Conservation (phyloP, 108 stramenopile genomes). For the Aurantiochytrium sp. region DNA sequence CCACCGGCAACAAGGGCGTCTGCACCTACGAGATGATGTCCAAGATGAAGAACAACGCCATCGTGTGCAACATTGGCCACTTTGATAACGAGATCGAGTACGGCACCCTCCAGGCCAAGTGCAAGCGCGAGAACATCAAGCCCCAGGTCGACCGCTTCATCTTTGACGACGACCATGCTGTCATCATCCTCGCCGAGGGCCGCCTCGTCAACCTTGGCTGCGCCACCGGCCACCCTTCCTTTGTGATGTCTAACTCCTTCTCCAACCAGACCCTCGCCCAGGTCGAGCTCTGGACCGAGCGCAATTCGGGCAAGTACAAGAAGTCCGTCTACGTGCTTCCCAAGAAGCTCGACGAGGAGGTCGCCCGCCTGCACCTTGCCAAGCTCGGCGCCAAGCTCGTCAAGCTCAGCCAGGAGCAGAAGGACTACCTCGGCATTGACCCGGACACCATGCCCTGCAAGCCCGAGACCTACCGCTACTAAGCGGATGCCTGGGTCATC, state of each 20-base stretch:
- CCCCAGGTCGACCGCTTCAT: slow-evolving; percentile 98
- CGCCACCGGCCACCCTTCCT: slow-evolving; percentile 99
- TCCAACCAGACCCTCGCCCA: slow-evolving; percentile 99
- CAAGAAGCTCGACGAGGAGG: slow-evolving; percentile 97
- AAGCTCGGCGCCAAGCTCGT: slow-evolving; percentile 94
- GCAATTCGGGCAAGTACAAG: slow-evolving; percentile 81
- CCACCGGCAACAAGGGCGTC: slow-evolving; percentile 99
- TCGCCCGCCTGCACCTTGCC: slow-evolving; percentile 87
- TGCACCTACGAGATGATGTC: slow-evolving; percentile 84
- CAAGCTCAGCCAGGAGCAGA: slow-evolving; percentile 79
- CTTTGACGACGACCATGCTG: slow-evolving; percentile 74
- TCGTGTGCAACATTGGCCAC: slow-evolving; percentile 99
- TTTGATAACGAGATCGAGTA: slow-evolving; percentile 99
- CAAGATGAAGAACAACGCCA: slow-evolving; percentile 99
- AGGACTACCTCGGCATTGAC: slow-evolving; percentile 89
- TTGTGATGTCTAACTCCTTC: slow-evolving; percentile 98
- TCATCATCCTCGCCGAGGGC: slow-evolving; percentile 97
- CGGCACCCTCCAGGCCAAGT: slow-evolving; percentile 72
- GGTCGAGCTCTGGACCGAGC: slow-evolving; percentile 94
- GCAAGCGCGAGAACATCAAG: slow-evolving; percentile 95
- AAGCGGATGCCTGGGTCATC: slow-evolving; percentile 16
- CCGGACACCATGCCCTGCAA: slow-evolving; percentile 85
- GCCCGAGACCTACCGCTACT: slow-evolving; percentile 98
- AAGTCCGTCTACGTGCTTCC: slow-evolving; percentile 94
- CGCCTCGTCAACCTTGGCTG: slow-evolving; percentile 99